Evolutionary conservation across 768 basidiomycete species (phyloP).

Genomic region (Thelephora aurantiotincta): DNA sequence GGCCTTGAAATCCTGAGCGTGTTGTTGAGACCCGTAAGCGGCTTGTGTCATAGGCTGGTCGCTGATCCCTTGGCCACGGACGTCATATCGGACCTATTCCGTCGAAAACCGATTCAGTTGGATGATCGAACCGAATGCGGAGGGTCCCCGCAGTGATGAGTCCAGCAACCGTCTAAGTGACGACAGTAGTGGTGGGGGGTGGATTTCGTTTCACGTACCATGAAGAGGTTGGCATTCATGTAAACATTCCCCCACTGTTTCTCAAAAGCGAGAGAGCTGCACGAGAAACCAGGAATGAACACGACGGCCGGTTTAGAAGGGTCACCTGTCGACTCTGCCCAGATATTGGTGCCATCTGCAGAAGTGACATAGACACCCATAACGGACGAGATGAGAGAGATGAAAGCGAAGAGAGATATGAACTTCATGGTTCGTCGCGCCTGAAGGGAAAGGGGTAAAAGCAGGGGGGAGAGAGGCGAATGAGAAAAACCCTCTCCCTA

Average conservation of each 20-base stretch:
- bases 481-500: too few relatives aligned
- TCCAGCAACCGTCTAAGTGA: too few relatives aligned
- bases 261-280: slow-evolving; percentile 23
- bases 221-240: slow-evolving; percentile 7
- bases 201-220: too few relatives aligned
- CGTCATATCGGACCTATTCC: slow-evolving; percentile 20
- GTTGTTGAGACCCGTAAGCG: slow-evolving; percentile 10
- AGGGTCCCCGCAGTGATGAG: too few relatives aligned
- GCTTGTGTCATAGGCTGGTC: slow-evolving; percentile 10
- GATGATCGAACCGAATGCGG: too few relatives aligned
- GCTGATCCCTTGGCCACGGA: slow-evolving; percentile 18
- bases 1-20: slow-evolving; percentile 18
- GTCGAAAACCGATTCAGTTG: slow-evolving; percentile 1
- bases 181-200: too few relatives aligned
- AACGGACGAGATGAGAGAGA: too few relatives aligned
- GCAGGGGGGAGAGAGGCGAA: too few relatives aligned
- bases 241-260: slow-evolving; percentile 20
- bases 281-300: slow-evolving; percentile 27
- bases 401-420: too few relatives aligned
- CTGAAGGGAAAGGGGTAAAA: too few relatives aligned
- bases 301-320: slow-evolving; percentile 23
- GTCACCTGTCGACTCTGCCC: slow-evolving; percentile 25
- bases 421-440: too few relatives aligned
- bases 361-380: slow-evolving; percentile 7
- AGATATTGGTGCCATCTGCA: slow-evolving; percentile 27